Conservation (phyloP, 495 filamentous ascomycete genomes). For the Immersiella caudata region DNA sequence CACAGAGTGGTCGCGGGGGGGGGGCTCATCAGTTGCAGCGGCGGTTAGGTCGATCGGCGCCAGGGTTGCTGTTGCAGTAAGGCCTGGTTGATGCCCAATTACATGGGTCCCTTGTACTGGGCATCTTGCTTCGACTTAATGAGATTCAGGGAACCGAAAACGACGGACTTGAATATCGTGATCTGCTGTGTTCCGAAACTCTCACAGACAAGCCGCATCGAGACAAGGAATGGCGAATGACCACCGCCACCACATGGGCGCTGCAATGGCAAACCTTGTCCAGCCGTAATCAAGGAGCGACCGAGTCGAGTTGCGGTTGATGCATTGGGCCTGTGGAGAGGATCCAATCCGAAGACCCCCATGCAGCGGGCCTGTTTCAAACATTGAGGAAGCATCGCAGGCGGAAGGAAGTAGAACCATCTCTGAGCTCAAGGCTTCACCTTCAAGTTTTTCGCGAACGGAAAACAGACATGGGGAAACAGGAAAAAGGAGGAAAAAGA, state of each 20-base stretch:
- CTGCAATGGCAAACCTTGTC: neutral
- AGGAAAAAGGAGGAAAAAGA: neutral
- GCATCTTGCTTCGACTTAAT: neutral
- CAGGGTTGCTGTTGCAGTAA: slow-evolving; percentile 2
- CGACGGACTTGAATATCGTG: neutral
- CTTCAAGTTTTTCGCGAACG: neutral
- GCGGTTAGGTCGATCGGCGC: slow-evolving; percentile 15
- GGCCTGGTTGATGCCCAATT: slow-evolving; percentile 20
- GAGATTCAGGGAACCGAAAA: neutral
- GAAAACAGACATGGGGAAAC: too few species aligned
- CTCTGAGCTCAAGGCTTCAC: neutral
- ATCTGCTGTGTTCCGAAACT: neutral
- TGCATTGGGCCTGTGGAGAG: neutral
- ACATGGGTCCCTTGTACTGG: neutral
- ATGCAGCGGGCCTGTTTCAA: neutral
- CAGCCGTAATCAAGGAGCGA: neutral
- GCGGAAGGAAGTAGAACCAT: neutral
- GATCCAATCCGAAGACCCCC: neutral
- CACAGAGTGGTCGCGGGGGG: too few species aligned
- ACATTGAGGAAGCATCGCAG: neutral
- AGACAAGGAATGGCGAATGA: neutral
- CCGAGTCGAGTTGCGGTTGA: neutral
- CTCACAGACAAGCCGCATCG: neutral
- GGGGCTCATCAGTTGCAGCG: too few species aligned
- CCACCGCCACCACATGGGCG: neutral